Evolutionary conservation across 2,329 filamentous ascomycete species (phyloP).

Genomic region (Sporothrix protearum): DNA sequence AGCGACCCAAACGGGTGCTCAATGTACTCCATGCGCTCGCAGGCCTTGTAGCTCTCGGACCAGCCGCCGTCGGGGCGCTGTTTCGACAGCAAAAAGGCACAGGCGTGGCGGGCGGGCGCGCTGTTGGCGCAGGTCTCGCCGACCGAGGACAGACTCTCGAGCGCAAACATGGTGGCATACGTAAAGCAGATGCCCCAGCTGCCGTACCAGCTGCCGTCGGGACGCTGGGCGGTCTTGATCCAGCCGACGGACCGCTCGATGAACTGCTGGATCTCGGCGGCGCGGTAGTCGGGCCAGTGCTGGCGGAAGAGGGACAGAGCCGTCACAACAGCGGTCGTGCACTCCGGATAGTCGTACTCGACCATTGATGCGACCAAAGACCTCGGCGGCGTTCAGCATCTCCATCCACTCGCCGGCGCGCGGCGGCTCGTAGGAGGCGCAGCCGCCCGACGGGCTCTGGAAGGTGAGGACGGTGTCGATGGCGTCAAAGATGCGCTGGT

Average conservation of each 20-base stretch:
- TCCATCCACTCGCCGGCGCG: constrained; percentile 77
- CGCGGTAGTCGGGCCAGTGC: constrained; percentile 76
- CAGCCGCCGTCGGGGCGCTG: constrained; percentile 90
- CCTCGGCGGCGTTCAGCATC: constrained; percentile 88
- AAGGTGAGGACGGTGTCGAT: constrained; percentile 88
- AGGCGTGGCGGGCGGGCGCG: constrained; percentile 66
- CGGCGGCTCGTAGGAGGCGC: constrained; percentile 83
- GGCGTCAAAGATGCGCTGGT: constrained; percentile 77
- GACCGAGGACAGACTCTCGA: constrained; percentile 77
- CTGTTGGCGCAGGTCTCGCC: constrained; percentile 80
- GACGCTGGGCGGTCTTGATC: constrained; percentile 73
- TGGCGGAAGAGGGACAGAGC: constrained; percentile 77
- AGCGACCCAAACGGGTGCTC: constrained; percentile 75
- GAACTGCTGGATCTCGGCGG: constrained; percentile 68
- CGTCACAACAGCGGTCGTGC: constrained; percentile 90
- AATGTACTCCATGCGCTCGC: constrained; percentile 70
- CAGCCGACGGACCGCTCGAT: constrained; percentile 72
- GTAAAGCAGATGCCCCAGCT: constrained; percentile 98
- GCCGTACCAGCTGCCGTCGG: constrained; percentile 95
- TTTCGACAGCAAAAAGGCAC: constrained; percentile 78
- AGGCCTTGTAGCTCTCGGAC: constrained; percentile 92
- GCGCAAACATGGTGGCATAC: constrained; percentile 93
- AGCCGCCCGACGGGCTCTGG: constrained; percentile 82
- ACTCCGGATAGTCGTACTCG: constrained; percentile 97
- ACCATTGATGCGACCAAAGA: constrained; percentile 99